phyloP scores from a whole-genome alignment of 2,329 filamentous ascomycete genomes.

The Macrophomina pseudophaseolina region DNA sequence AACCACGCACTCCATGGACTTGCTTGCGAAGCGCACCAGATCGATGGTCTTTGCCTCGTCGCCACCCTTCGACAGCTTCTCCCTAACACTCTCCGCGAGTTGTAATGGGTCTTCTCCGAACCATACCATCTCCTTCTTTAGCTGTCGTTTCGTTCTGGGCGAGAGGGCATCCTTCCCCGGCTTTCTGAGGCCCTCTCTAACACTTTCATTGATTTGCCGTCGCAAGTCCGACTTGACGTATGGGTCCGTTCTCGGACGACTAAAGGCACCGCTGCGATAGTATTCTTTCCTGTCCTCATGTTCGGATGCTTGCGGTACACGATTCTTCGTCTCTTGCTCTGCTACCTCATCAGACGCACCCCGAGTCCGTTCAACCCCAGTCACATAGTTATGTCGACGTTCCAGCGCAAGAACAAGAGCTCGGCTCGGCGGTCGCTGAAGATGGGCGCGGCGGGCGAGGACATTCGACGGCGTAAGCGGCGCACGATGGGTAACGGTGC shows the following conservation, averaged over 20 bases:
- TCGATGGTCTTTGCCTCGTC: constrained; percentile 70
- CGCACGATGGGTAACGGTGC: constrained; percentile 44
- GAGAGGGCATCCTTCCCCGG: neutral
- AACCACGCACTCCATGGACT: constrained; percentile 67
- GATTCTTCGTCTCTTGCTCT: neutral
- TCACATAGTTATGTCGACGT: constrained; percentile 19
- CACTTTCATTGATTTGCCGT: neutral
- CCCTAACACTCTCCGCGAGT: constrained; percentile 70
- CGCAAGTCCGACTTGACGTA: neutral
- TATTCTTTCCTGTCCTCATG: neutral
- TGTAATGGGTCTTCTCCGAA: constrained; percentile 70
- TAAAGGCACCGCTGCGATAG: neutral
- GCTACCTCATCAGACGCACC: neutral
- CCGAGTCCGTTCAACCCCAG: neutral
- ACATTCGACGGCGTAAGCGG: constrained; percentile 21
- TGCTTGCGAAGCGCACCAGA: constrained; percentile 71
- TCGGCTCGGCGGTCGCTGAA: constrained; percentile 3
- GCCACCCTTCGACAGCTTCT: constrained; percentile 60
- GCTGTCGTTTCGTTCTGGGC: neutral
- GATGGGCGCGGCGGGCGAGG: constrained; percentile 25
- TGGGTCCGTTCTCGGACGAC: neutral
- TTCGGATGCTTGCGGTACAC: no score
- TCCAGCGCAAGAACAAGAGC: constrained; percentile 20
- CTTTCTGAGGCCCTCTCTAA: neutral
- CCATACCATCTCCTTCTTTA: constrained; percentile 13